Evolutionary conservation across 345 rosid genomes (phyloP), one percentile per base, ranked within the genome.

Genomic region (Passiflora organensis): DNA sequence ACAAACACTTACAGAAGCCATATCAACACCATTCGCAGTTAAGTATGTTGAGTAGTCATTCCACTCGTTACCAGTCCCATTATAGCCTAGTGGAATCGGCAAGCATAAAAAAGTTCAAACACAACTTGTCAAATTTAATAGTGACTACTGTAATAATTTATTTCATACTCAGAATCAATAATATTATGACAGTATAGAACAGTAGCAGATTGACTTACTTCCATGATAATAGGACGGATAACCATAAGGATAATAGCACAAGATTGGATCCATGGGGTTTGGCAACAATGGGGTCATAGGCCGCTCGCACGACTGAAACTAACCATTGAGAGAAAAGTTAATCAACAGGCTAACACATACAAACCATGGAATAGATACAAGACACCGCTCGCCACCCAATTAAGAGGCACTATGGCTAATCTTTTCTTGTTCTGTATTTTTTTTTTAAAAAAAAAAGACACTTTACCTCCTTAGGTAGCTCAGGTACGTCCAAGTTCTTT

Each of bases 111-210:
- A 41, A 41, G 4, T 41, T 15, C 13, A 41, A 13, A 41, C 13
- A 41, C 9, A 15, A 13, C 4, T 8, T 3, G n/a, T 8, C 43
- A 5, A 41, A 41, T 13, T 15, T 11, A n/a, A n/a, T n/a, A n/a
- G n/a, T n/a, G n/a, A n/a, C n/a, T n/a, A n/a, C n/a, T n/a, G n/a
- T n/a, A n/a, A n/a, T n/a, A n/a, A n/a, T n/a, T n/a, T n/a, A n/a
- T n/a, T n/a, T n/a, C n/a, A n/a, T 82, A 64, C 15, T 21, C 44
- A 24, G n/a, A 32, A 28, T 6, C 58, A 48, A 66, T 17, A 49
- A 70, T 69, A 44, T 62, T 69, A 2, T 78, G 58, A 52, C 14
- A 34, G 9, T 13, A 10, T 16, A 16, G 20, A 13, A 5, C 8
- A n/a, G 36, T 3, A 23, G n/a, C 19, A 32, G 8, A 41, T 16